Percentiles rank a stretch among this genome's conserved stretches.
phyloP scores from a whole-genome alignment of 2,329 filamentous ascomycete species.

The Emergomyces orientalis region DNA sequence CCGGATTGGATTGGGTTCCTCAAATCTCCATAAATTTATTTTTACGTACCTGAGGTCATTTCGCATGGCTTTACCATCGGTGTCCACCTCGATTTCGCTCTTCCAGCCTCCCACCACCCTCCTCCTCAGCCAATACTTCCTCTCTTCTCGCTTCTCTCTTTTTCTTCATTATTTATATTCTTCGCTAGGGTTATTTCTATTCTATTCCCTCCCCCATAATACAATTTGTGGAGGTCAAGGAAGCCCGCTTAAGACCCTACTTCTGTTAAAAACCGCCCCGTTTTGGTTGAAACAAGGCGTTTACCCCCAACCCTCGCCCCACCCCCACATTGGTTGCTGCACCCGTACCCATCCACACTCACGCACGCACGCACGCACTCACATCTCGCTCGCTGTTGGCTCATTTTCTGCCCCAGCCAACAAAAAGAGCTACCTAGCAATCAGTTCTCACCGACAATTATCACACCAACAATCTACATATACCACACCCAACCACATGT shows the following conservation, averaged over 20 bases:
- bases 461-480: background rate
- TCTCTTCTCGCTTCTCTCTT: background rate
- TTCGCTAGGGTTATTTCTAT: no score
- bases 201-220: background rate
- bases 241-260: background rate
- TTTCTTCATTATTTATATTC: background rate
- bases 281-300: no score
- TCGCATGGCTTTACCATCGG: no score
- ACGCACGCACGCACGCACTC: background rate
- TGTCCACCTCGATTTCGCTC: background rate
- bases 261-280: background rate
- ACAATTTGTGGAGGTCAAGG: background rate
- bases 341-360: background rate
- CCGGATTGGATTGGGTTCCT: background rate
- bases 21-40: background rate
- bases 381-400: background rate
- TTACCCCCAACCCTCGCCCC: background rate
- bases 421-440: no score
- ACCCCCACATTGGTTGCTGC: background rate
- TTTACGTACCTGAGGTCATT: no score
- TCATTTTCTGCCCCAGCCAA: background rate
- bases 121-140: background rate
- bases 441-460: background rate
- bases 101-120: background rate
- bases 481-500: no score